A percentile compares a stretch with the other conserved stretches of the same genome.
Conservation (phyloP, 1,284 basidiomycete species). For the Ustilago vetiveriae region DNA sequence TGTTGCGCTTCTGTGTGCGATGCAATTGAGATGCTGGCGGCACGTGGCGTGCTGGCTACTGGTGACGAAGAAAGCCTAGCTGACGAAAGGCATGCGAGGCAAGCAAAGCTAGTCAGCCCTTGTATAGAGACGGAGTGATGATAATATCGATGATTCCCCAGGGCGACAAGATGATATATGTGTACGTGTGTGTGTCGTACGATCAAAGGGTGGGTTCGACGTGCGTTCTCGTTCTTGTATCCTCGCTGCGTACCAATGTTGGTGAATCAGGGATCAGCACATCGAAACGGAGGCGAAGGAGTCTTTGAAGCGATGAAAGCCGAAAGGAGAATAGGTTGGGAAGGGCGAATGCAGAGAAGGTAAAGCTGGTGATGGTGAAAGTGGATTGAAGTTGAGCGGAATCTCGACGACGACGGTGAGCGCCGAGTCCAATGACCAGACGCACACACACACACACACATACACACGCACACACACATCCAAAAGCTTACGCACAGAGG, state of each 20-base stretch:
- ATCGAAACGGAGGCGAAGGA: background rate
- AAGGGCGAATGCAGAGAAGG: too few species aligned
- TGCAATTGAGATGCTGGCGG: background rate
- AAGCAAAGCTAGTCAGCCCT: too few species aligned
- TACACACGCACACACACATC: too few species aligned
- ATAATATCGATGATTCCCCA: too few species aligned
- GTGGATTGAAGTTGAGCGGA: constrained; percentile 1
- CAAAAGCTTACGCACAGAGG: too few species aligned
- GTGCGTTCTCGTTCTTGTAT: background rate
- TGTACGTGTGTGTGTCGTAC: constrained; percentile 6
- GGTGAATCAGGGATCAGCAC: too few species aligned
- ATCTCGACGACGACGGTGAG: constrained; percentile 3
- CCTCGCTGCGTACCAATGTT: too few species aligned
- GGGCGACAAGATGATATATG: background rate
- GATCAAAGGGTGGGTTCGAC: background rate
- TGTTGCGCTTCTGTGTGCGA: too few species aligned
- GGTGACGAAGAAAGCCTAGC: background rate
- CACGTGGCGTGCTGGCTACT: background rate
- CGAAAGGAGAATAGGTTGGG: too few species aligned
- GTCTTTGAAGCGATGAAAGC: background rate
- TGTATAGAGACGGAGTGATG: too few species aligned
- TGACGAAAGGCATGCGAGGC: constrained; percentile 1
- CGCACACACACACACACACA: too few species aligned
- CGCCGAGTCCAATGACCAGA: background rate
- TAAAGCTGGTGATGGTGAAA: background rate